Conservation (phyloP, 208 protist species). For the Leishmania braziliensis region DNA sequence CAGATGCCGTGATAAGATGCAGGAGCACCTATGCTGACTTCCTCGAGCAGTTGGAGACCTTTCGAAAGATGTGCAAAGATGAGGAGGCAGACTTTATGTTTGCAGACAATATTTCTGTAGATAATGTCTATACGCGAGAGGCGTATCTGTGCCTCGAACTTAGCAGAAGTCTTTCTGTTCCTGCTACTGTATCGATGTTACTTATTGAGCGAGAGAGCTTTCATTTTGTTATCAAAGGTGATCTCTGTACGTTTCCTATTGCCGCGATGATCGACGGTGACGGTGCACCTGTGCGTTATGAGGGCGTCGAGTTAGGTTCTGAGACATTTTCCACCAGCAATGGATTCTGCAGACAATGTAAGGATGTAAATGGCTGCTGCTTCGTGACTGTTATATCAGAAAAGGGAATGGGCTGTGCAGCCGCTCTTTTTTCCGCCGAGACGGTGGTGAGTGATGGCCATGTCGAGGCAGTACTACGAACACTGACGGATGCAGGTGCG, state of each 20-base stretch:
- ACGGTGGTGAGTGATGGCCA: neutral
- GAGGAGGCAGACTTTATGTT: neutral
- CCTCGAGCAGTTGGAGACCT: neutral
- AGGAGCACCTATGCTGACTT: neutral
- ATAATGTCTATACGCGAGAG: neutral
- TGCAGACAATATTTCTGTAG: neutral
- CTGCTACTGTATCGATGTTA: neutral
- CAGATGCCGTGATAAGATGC: neutral
- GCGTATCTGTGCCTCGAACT: neutral
- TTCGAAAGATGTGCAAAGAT: neutral
- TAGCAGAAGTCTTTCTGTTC: neutral
- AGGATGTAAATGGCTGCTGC: neutral
- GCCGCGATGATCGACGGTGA: neutral
- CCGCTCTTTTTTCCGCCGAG: neutral
- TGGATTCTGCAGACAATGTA: neutral
- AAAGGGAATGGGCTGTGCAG: neutral
- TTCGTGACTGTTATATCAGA: neutral
- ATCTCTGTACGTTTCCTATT: neutral
- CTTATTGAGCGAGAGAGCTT: slow-evolving; percentile 1
- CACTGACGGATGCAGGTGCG: neutral
- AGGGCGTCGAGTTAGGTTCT: neutral
- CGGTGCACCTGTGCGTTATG: neutral
- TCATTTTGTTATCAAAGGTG: neutral
- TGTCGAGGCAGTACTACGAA: neutral
- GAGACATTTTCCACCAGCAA: neutral